Evolutionary conservation across 2,329 filamentous ascomycete genomes (phyloP).

Genomic region (Endoconidiophora polonica): DNA sequence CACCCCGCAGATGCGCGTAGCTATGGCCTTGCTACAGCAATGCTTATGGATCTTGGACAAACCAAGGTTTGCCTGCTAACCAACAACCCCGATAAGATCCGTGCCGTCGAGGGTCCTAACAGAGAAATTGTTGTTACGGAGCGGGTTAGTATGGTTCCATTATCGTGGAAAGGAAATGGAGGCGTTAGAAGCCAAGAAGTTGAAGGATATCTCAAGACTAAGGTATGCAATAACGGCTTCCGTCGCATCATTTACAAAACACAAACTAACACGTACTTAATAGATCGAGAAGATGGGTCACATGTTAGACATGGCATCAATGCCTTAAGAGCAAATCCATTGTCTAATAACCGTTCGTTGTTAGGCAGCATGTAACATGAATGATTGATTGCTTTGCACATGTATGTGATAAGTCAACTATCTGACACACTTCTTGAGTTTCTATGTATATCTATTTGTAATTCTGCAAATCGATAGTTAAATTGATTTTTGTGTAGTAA

Average conservation of each 20-base stretch:
- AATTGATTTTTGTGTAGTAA: no score
- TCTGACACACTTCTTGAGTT: no score
- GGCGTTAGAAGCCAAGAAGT: slow-evolving; percentile 81
- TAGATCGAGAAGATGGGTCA: slow-evolving; percentile 83
- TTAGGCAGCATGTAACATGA: no score
- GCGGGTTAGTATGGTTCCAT: slow-evolving; percentile 83
- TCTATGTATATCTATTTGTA: no score
- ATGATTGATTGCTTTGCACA: no score
- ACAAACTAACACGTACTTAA: slow-evolving; percentile 6
- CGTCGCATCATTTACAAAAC: background rate
- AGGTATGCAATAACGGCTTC: slow-evolving; percentile 40
- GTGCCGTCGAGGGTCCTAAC: slow-evolving; percentile 82
- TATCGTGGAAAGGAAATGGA: slow-evolving; percentile 76
- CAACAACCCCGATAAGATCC: slow-evolving; percentile 94
- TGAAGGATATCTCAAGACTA: slow-evolving; percentile 85
- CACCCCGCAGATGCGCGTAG: slow-evolving; percentile 90
- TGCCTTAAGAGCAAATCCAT: no score
- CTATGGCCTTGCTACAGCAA: slow-evolving; percentile 92
- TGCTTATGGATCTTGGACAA: slow-evolving; percentile 73
- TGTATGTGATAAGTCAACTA: no score
- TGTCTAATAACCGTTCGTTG: no score
- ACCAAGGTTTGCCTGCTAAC: slow-evolving; percentile 67
- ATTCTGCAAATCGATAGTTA: no score
- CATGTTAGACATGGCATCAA: slow-evolving; percentile 42
- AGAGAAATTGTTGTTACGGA: slow-evolving; percentile 77